A percentile compares a stretch with the other conserved stretches of the same genome.
phyloP scores from a whole-genome alignment of 345 rosid species.

The Mallotus nudiflorus region DNA sequence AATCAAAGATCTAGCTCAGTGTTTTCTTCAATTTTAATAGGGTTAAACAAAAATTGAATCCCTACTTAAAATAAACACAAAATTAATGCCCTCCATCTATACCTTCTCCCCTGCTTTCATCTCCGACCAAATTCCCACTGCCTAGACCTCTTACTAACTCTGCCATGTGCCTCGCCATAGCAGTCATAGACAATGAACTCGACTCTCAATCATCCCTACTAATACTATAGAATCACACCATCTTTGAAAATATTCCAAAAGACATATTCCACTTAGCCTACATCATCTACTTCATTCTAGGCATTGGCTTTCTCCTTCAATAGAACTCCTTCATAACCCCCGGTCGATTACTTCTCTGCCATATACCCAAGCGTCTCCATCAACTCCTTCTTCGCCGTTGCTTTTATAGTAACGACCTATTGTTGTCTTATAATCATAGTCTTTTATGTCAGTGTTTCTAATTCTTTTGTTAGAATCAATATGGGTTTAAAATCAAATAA shows the following conservation, averaged over 20 bases:
- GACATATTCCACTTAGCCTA: slow-evolving; percentile 80
- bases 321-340: slow-evolving; percentile 99
- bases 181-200: slow-evolving; percentile 52
- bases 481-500: too few species aligned
- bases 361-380: slow-evolving; percentile 84
- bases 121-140: too few species aligned
- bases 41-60: too few species aligned
- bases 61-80: too few species aligned
- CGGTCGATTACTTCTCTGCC: slow-evolving; percentile 93
- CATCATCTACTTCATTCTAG: slow-evolving; percentile 79
- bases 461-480: slow-evolving; percentile 74
- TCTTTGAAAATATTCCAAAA: slow-evolving; percentile 38
- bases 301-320: slow-evolving; percentile 85
- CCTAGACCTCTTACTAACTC: neutral
- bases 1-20: too few species aligned
- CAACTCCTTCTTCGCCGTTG: slow-evolving; percentile 89
- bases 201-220: too few species aligned
- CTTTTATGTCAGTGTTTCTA: slow-evolving; percentile 64
- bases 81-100: too few species aligned
- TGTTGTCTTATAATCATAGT: slow-evolving; percentile 50
- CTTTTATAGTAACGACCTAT: slow-evolving; percentile 66
- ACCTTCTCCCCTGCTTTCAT: too few species aligned
- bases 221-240: slow-evolving; percentile 17
- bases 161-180: slow-evolving; percentile 46
- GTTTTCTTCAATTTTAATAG: too few species aligned